These are phyloP conservation scores for Saccharomyces uvarum DNA, from an alignment of 1,139 yeast species.

Conservation along the genomic window DNA sequence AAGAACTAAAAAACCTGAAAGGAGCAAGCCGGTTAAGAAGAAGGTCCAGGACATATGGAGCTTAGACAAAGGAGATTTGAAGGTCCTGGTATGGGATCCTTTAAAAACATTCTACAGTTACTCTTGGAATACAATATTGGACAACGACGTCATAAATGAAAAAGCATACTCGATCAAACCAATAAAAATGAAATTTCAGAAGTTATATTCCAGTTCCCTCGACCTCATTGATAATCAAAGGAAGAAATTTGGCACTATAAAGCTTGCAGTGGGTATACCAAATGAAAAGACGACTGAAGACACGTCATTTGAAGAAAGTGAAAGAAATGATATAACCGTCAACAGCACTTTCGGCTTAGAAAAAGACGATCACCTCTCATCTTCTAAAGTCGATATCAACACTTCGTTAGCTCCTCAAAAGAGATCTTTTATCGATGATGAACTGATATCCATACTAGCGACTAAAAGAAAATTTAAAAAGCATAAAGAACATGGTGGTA, in stretches of 20 bases:
- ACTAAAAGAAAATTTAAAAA: slow-evolving; percentile 7
- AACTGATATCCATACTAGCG: slow-evolving; percentile 13
- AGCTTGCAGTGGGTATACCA: slow-evolving; percentile 1
- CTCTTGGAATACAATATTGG: background rate
- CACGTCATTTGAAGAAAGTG: background rate
- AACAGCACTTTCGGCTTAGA: background rate
- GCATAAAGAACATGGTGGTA: background rate
- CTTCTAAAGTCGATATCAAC: slow-evolving; percentile 1
- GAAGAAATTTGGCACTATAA: slow-evolving; percentile 8
- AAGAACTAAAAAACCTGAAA: background rate
- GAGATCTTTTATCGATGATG: slow-evolving; percentile 21
- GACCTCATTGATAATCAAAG: slow-evolving; percentile 13
- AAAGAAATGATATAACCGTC: background rate
- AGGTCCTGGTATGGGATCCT: slow-evolving; percentile 19
- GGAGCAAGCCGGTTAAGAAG: background rate
- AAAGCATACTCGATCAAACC: background rate
- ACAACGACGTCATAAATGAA: background rate
- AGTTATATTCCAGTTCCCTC: slow-evolving; percentile 3
- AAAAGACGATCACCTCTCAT: background rate
- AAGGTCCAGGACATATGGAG: slow-evolving; percentile 11
- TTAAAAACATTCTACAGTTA: slow-evolving; percentile 5
- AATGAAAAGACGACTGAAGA: background rate
- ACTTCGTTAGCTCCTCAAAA: slow-evolving; percentile 17
- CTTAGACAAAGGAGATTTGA: slow-evolving; percentile 10
- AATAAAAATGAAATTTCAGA: slow-evolving; percentile 3